Base-by-base conservation (phyloP, 441 rosid genomes). In the Lepidium campestre region DNA sequence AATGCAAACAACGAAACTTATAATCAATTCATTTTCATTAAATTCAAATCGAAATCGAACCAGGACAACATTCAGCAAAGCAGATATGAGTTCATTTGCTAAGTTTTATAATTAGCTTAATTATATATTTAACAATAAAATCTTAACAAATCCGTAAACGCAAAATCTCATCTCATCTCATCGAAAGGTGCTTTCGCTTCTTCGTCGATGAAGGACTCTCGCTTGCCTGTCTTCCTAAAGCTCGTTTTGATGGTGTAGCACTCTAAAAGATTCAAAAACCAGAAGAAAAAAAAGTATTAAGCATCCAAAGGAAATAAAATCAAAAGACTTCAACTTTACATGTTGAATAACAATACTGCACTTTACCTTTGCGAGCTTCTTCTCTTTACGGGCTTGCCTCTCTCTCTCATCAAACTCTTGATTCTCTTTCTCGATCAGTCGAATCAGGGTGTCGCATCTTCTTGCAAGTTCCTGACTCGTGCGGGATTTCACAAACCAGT, bases 401-500 rank as follows among this genome's bases (percentile, higher is more conserved):
- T 95, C 99, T 79, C 97, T 84, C 77, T 95, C 99, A 20, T 95
- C 99, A 41, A 79, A 75, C 76, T 95, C 99, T 74, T 95, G 98
- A 72, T 95, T 95, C 81, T 95, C 99, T 83, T 95, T 95, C 79
- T 92, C 99, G 49, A 95, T 94, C 80, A 95, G 74, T 54, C 97
- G 87, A 55, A 95, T 88, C 27, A 95, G 88, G 32, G 99, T 95
- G 75, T 95, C 99, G 41, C 99, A 92, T 77, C 99, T 87, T 80
- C 96, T 80, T 0, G 98, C 96, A 9, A 95, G 92, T 81, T 95
- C 99, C 67, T 92, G 99, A 62, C 96, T 90, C 2, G 98, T 95
- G 59, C 98, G 97, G 18, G 99, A 92, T 82, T 92, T 95, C 71
- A 92, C 98, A 80, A 90, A 95, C 99, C 98, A 95, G 71, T 92